Evolutionary conservation across 2,329 filamentous ascomycete genomes (phyloP).

Genomic region (Aschersonia sp.): DNA sequence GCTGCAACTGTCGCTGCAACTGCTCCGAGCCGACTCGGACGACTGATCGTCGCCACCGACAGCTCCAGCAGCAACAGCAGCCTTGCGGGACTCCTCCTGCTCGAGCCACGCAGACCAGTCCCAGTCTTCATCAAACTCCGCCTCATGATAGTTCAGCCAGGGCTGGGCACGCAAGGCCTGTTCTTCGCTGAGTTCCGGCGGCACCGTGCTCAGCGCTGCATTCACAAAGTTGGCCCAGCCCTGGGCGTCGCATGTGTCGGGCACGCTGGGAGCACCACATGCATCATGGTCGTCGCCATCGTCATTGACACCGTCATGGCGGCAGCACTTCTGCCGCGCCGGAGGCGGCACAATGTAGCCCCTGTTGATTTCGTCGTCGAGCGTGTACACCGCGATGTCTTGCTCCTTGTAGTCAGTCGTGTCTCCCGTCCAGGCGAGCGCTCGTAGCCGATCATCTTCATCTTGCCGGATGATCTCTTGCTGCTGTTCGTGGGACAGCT

Average conservation of each 20-base stretch:
- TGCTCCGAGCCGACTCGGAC: no score
- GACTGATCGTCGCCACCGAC: no score
- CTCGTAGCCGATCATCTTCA: conserved; percentile 18
- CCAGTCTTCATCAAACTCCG: conserved; percentile 6
- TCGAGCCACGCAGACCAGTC: conserved; percentile 10
- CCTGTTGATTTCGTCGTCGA: conserved; percentile 18
- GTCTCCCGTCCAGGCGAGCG: conserved; percentile 17
- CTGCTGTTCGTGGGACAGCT: conserved; percentile 21
- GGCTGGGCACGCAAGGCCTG: conserved; percentile 11
- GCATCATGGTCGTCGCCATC: neutral
- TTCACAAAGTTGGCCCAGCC: conserved; percentile 15
- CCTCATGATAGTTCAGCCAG: conserved; percentile 8
- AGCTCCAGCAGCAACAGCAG: no score
- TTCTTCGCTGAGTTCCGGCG: conserved; percentile 10
- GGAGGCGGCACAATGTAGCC: conserved; percentile 13
- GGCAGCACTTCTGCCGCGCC: neutral
- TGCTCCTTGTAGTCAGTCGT: conserved; percentile 6
- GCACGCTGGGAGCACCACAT: conserved; percentile 5
- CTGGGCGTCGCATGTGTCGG: conserved; percentile 5
- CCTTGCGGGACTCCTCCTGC: conserved; percentile 1
- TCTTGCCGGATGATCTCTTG: conserved; percentile 21
- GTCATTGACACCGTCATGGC: no score
- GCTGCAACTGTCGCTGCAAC: no score
- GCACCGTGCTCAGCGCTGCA: conserved; percentile 10
- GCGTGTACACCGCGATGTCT: conserved; percentile 5